Percentiles rank a stretch among this genome's conserved stretches.
Conservation (phyloP, 768 basidiomycete species). For the Agaricus sinodeliciosus region DNA sequence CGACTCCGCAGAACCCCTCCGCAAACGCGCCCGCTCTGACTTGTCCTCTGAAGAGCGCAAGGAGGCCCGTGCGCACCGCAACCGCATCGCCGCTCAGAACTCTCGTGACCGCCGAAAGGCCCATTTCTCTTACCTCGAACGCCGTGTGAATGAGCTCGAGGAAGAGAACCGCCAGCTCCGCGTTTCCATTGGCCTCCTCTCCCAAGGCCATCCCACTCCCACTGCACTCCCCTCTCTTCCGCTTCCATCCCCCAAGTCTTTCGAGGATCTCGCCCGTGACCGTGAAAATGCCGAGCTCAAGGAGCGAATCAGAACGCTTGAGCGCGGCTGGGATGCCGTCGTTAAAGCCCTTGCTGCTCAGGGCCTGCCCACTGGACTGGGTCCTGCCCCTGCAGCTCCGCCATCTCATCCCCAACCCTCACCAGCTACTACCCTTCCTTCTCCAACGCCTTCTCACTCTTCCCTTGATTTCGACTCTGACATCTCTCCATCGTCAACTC, state of each 20-base stretch:
- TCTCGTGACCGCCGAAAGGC: constrained; percentile 87
- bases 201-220: constrained; percentile 5
- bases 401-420: constrained; percentile 13
- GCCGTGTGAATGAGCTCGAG: constrained; percentile 65
- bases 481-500: constrained; percentile 21
- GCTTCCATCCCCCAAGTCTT: constrained; percentile 3
- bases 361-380: constrained; percentile 46
- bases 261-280: constrained; percentile 28
- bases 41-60: constrained; percentile 69
- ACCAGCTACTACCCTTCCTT: constrained; percentile 25
- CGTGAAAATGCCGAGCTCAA: constrained; percentile 70
- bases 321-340: constrained; percentile 77
- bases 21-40: constrained; percentile 68
- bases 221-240: constrained; percentile 16
- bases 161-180: constrained; percentile 77
- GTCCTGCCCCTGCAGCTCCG: constrained; percentile 14
- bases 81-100: constrained; percentile 91
- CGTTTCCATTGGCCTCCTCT: constrained; percentile 31
- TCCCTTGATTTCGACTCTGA: constrained; percentile 24
- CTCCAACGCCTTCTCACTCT: constrained; percentile 36
- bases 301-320: constrained; percentile 72
- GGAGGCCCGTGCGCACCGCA: constrained; percentile 85
- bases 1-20: constrained; percentile 37
- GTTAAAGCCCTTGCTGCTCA: constrained; percentile 69
- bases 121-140: constrained; percentile 66